Evolutionary conservation across 805 yeast genomes (phyloP).

Genomic region (Naumovozyma castellii): DNA sequence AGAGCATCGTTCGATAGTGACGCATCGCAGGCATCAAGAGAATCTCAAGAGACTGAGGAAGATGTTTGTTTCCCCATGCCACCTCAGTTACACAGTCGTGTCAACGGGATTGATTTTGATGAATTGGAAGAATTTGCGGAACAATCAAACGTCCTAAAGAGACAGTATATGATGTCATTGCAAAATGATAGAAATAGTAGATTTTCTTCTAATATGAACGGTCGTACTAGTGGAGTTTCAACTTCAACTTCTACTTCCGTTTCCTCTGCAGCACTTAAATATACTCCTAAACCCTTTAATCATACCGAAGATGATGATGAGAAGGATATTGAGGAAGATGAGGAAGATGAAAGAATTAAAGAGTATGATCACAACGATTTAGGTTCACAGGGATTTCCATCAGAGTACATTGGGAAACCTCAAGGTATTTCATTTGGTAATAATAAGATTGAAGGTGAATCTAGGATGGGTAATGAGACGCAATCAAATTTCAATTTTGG

Average conservation of each 20-base stretch:
- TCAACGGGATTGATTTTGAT: slow-evolving; percentile 80
- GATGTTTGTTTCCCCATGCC: slow-evolving; percentile 96
- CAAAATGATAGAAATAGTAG: neutral
- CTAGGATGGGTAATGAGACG: slow-evolving; percentile 4
- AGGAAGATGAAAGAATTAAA: neutral
- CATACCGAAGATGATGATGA: neutral
- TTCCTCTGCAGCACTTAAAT: slow-evolving; percentile 48
- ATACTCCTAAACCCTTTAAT: slow-evolving; percentile 40
- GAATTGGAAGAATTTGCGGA: slow-evolving; percentile 77
- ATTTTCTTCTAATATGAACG: slow-evolving; percentile 3
- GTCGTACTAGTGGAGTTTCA: slow-evolving; percentile 12
- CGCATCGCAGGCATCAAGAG: slow-evolving; percentile 65
- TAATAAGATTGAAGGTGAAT: slow-evolving; percentile 31
- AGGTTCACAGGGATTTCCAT: neutral
- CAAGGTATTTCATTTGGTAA: slow-evolving; percentile 35
- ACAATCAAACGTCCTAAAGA: slow-evolving; percentile 45
- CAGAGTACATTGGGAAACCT: slow-evolving; percentile 1
- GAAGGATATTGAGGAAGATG: slow-evolving; percentile 2
- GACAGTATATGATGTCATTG: slow-evolving; percentile 22
- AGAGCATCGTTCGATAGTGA: slow-evolving; percentile 43
- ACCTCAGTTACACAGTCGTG: slow-evolving; percentile 45
- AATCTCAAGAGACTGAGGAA: slow-evolving; percentile 87
- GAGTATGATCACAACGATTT: neutral
- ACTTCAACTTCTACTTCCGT: slow-evolving; percentile 37
- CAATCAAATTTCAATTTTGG: slow-evolving; percentile 1